Base-by-base conservation (phyloP, 177 flowering plant species). In the Tripterygium wilfordii region DNA sequence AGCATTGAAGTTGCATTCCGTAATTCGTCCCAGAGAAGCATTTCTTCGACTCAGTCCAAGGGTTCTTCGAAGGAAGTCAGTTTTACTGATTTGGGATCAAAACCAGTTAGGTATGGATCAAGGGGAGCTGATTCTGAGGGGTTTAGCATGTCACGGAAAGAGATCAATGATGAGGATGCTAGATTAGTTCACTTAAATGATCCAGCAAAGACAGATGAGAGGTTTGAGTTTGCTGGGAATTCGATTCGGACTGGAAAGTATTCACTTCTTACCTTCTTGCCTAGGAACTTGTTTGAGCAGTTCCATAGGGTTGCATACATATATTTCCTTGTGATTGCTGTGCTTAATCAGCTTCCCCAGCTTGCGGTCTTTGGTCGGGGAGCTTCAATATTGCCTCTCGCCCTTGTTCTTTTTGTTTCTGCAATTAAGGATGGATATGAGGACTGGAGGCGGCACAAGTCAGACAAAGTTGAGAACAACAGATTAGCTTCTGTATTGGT, bases 371-470 rank as follows among this genome's bases (percentile, higher is more conserved):
- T 94, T 54, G 99, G 99, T 10, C 70, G 95, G 23, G 76, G 65
- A 27, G 85, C 78, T 58, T 90, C 99, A 1, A 62, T 90, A 30
- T 35, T 94, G 69, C 99, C 99, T 0, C 66, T 94, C 21, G 80
- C 95, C 5, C 66, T 94, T 59, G 99, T 94, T 10, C 64, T 94
- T 15, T 48, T 78, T 8, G 94, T 94, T 52, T 76, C 96, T 0
- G 97, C 99, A 0, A 55, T 87, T 48, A 94, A 94, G 68, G 99
- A 94, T 71, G 99, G 82, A 1, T 94, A 78, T 60, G 99, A 94
- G 76, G 99, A 94, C 44, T 90, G 60, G 56, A 73, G 99, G 67
- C 52, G 99, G 63, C 96, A 87, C 42, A 68, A 79, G n/a, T 72
- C 95, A 0, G 99, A 94, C 59, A 49, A 51, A 44, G 75, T 83